These are phyloP conservation scores for Flagelloscypha sp. DNA, from an alignment of 768 basidiomycete species.

Conservation along the genomic window DNA sequence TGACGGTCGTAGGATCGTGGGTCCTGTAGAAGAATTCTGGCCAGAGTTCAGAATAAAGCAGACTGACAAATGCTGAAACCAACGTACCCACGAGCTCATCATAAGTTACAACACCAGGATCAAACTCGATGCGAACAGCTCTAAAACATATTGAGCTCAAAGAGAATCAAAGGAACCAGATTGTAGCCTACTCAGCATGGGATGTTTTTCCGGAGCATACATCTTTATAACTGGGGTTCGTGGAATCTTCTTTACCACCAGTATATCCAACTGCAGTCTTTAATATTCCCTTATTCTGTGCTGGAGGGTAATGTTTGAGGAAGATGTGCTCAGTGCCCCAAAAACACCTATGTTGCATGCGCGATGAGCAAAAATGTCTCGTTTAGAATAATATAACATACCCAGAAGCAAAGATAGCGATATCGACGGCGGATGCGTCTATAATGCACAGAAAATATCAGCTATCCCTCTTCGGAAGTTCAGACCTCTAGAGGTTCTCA, in stretches of 20 bases:
- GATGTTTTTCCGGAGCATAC: constrained; percentile 79
- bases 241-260: constrained; percentile 49
- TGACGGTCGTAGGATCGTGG: constrained; percentile 82
- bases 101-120: constrained; percentile 69
- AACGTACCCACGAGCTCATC: constrained; percentile 77
- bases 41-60: not conserved
- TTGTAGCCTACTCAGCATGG: constrained; percentile 93
- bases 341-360: constrained; percentile 79
- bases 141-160: too few species aligned
- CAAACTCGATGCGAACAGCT: constrained; percentile 80
- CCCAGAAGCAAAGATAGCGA: constrained; percentile 35
- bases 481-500: constrained; percentile 4
- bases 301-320: constrained; percentile 65
- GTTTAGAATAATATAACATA: not conserved
- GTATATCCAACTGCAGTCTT: constrained; percentile 76
- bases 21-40: constrained; percentile 91
- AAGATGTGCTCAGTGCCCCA: constrained; percentile 88
- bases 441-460: constrained; percentile 17
- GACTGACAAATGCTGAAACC: not conserved
- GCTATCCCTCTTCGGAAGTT: constrained; percentile 5
- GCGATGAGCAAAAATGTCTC: constrained; percentile 32
- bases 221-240: constrained; percentile 56
- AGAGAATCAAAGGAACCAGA: too few species aligned
- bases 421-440: constrained; percentile 34
- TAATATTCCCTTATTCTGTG: constrained; percentile 65